Evolutionary conservation across 2,329 filamentous ascomycete species (phyloP).

Genomic region (Aspergillus cejpii): DNA sequence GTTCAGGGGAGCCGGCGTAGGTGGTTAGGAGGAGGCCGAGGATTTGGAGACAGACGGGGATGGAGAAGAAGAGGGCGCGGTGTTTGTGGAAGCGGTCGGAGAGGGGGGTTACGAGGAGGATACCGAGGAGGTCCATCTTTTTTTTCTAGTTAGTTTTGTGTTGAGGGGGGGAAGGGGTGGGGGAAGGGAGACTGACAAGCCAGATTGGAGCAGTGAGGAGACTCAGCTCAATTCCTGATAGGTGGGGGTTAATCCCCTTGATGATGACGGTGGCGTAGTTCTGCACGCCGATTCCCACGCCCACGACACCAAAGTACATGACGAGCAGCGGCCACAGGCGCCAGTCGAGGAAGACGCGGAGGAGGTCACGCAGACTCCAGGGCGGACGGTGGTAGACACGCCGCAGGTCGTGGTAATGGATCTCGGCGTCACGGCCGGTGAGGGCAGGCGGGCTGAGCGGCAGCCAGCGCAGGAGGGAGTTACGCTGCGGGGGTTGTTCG

Average conservation of each 20-base stretch:
- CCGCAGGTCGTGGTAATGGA: conserved; percentile 77
- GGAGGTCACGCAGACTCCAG: conserved; percentile 67
- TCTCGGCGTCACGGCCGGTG: conserved; percentile 65
- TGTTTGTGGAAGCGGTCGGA: conserved; percentile 79
- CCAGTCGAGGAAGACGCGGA: conserved; percentile 71
- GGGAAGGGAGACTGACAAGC: conserved; percentile 56
- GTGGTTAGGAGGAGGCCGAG: conserved; percentile 71
- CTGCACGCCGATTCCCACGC: conserved; percentile 84
- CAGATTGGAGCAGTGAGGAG: conserved; percentile 85
- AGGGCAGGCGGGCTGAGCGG: conserved; percentile 65
- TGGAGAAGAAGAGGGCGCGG: conserved; percentile 73
- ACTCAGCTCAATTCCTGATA: conserved; percentile 69
- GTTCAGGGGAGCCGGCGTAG: conserved; percentile 55
- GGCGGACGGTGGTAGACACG: conserved; percentile 69
- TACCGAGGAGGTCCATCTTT: conserved; percentile 76
- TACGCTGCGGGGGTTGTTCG: conserved; percentile 13
- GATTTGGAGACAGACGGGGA: conserved; percentile 71
- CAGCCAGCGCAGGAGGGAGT: conserved; percentile 51
- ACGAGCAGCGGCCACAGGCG: conserved; percentile 75
- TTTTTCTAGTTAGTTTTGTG: neutral
- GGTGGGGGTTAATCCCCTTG: conserved; percentile 63
- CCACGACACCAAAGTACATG: conserved; percentile 95
- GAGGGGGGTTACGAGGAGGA: conserved; percentile 75
- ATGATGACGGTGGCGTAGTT: conserved; percentile 86
- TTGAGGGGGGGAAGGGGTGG: neutral